These are phyloP conservation scores for Vigna unguiculata DNA, from an alignment of 306 rosid genomes.

Conservation along the genomic window DNA sequence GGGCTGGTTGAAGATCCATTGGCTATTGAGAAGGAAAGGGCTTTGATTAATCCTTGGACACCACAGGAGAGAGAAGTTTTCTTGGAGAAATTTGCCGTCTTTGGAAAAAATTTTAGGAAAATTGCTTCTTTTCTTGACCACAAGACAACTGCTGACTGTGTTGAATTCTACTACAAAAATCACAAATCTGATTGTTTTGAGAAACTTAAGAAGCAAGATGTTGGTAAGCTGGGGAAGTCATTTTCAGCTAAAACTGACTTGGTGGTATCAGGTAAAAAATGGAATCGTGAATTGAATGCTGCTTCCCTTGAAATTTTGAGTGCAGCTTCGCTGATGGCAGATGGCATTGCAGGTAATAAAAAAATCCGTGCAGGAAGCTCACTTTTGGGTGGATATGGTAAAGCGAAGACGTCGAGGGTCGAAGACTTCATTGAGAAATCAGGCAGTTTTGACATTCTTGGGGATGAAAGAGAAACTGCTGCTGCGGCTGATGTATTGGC, in stretches of 20 bases:
- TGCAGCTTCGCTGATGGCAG: conserved; percentile 83
- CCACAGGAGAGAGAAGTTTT: conserved; percentile 70
- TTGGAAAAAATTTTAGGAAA: conserved; percentile 85
- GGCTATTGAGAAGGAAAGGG: conserved; percentile 86
- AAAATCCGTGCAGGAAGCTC: conserved; percentile 54
- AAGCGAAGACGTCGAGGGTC: conserved; percentile 50
- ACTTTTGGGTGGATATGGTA: conserved; percentile 58
- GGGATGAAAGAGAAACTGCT: conserved; percentile 80
- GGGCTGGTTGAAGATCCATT: conserved; percentile 91
- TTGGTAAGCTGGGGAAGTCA: conserved; percentile 66
- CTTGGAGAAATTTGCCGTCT: conserved; percentile 65
- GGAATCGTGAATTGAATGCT: conserved; percentile 75
- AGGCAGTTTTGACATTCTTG: conserved; percentile 60
- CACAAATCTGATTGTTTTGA: conserved; percentile 83
- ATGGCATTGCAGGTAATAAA: conserved; percentile 51
- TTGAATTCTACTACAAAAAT: conserved; percentile 91
- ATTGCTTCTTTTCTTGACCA: conserved; percentile 83
- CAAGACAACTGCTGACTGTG: conserved; percentile 97
- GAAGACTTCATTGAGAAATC: conserved; percentile 55
- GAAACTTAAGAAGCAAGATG: conserved; percentile 69
- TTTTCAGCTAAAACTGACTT: conserved; percentile 58
- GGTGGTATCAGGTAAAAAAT: conserved; percentile 67
- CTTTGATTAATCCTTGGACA: conserved; percentile 88
- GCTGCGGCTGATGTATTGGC: conserved; percentile 95
- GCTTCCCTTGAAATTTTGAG: conserved; percentile 88